Conservation (phyloP, 1,284 basidiomycete genomes). For the Trichosporon sp. region DNA sequence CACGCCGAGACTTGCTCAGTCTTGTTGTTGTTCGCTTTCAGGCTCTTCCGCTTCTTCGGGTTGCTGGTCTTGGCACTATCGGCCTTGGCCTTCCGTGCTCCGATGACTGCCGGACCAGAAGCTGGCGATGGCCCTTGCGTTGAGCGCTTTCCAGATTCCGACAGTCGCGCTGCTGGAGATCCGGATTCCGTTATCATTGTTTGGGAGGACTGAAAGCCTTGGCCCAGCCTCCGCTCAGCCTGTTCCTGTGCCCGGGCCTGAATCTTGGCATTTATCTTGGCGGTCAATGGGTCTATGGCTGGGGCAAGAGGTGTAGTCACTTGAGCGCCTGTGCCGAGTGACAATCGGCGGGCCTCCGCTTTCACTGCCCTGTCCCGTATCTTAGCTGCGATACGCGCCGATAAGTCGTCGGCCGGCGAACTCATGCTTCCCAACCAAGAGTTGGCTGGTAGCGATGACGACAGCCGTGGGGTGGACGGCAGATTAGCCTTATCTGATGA, state of each 20-base stretch:
- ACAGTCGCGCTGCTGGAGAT: background rate
- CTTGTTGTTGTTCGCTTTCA: background rate
- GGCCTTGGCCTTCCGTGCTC: background rate
- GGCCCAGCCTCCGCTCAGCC: background rate
- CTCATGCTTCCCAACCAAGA: background rate
- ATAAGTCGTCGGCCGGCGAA: background rate
- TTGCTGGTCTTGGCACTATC: background rate
- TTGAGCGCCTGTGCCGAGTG: background rate
- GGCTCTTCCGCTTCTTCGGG: background rate
- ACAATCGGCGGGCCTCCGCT: constrained; percentile 13
- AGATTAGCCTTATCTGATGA: background rate
- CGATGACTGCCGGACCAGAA: background rate
- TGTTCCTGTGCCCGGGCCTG: constrained; percentile 15
- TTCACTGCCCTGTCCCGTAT: constrained; percentile 13
- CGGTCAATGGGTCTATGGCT: constrained; percentile 1
- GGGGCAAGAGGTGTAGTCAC: background rate
- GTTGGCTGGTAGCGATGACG: background rate
- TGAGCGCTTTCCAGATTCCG: constrained; percentile 2
- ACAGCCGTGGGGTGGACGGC: background rate
- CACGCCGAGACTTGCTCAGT: background rate
- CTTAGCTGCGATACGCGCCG: constrained; percentile 10
- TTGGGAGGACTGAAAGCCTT: background rate
- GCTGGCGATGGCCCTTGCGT: background rate
- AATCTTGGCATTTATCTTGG: constrained; percentile 17
- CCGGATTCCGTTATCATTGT: background rate